Base-by-base conservation (phyloP, 2,329 filamentous ascomycete species). In the Aspergillus viridinutans region DNA sequence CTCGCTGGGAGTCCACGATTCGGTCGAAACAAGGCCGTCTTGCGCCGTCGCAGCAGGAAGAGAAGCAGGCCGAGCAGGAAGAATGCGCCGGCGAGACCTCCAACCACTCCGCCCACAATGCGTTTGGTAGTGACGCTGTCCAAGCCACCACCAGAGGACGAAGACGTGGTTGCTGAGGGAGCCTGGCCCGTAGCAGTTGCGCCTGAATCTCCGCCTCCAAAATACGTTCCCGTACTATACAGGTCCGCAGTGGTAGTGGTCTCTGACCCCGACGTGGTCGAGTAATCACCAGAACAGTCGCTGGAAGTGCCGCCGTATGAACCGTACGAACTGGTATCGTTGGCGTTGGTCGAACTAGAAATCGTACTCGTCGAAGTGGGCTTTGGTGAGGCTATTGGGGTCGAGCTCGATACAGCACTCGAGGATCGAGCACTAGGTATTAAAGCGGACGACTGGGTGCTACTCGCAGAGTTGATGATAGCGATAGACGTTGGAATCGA, bases 21-120 rank as follows among this genome's bases (percentile, higher is more conserved):
- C 43, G 49, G 64, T 17, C 58, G 64, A 7, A 58, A 59, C 28
- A 66, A 52, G 14, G 58, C 73, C 60, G 79, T 78, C 67, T 81
- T 83, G 65, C 81, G 80, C 57, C 78, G 76, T 49, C 84, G 72
- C 54, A 85, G 69, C 25, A 67, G 52, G 23, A 70, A 66, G 8
- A 71, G 55, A 3, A 72, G 55, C 38, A 68, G 55, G 4, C 71
- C 45, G 32, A 85, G 69, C 53, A 86, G 67, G 10, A 84, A 68
- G 32, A 82, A 71, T 12, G 83, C 80, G 35, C 83, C 85, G 35
- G 83, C 83, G 51, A 85, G 77, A 49, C 84, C 84, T 17, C 85
- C 85, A 26, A 87, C 77, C n/a, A 87, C 82, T 49, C 83, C 84
- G 7, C 85, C 85, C 21, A 85, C 83, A 3, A 87, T 80, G 17